A percentile compares a stretch with the other conserved stretches of the same genome.
Evolutionary conservation across 345 rosid species (phyloP).

Genomic region (Garcia nutans): DNA sequence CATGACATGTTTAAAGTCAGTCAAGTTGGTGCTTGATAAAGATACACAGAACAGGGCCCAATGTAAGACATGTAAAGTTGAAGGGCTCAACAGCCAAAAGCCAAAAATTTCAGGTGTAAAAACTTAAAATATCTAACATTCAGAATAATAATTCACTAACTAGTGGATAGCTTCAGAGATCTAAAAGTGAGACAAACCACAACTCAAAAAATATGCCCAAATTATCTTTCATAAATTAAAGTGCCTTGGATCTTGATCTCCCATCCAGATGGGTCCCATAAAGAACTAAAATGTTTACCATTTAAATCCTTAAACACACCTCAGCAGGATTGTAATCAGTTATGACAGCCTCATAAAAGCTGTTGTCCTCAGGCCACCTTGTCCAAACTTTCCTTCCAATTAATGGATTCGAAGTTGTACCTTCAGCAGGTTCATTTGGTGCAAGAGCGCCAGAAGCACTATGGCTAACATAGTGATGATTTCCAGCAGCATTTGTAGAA

Average conservation of each 20-base stretch:
- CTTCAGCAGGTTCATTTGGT: slow-evolving; percentile 58
- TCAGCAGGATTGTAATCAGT: slow-evolving; percentile 73
- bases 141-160: background rate
- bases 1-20: background rate
- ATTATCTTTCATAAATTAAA: background rate
- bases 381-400: slow-evolving; percentile 97
- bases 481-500: slow-evolving; percentile 52
- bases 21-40: background rate
- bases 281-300: background rate
- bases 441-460: slow-evolving; percentile 43
- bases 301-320: slow-evolving; percentile 38
- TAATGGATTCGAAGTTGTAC: slow-evolving; percentile 38
- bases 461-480: slow-evolving; percentile 50
- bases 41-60: background rate
- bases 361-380: slow-evolving; percentile 94
- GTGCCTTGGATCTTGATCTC: background rate
- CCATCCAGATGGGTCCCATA: background rate
- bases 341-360: slow-evolving; percentile 86
- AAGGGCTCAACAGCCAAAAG: background rate
- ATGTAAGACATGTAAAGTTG: background rate
- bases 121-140: background rate
- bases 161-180: background rate
- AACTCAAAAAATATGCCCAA: background rate
- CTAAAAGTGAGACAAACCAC: background rate
- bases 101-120: background rate